Evolutionary conservation across 2,329 filamentous ascomycete genomes (phyloP).

Genomic region (Microdochium bolleyi): DNA sequence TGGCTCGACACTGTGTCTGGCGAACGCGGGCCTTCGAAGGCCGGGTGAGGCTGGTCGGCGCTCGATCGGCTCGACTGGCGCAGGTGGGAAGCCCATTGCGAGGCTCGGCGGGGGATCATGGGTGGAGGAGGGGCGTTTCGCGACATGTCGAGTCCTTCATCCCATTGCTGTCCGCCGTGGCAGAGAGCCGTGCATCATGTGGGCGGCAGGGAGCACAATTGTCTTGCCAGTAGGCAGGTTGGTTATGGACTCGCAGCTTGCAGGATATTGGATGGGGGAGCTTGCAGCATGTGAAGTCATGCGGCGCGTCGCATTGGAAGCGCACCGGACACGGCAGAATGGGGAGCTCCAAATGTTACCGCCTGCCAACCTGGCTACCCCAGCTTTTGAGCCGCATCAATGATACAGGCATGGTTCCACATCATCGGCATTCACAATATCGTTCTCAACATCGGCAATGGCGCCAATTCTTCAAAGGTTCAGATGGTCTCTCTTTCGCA

Average conservation of each 20-base stretch:
- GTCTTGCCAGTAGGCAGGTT: not conserved
- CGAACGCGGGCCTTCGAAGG: slow-evolving; percentile 29
- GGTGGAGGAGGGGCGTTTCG: slow-evolving; percentile 21
- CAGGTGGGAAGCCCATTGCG: slow-evolving; percentile 42
- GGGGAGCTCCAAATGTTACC: too few relatives aligned
- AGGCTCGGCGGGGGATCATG: slow-evolving; percentile 34
- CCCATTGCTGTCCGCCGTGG: not conserved
- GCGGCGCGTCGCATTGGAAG: too few relatives aligned
- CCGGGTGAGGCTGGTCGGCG: slow-evolving; percentile 28
- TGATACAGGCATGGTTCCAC: not conserved
- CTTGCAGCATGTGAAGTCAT: too few relatives aligned
- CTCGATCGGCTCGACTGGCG: slow-evolving; percentile 42
- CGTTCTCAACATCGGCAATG: not conserved
- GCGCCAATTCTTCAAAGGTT: too few relatives aligned
- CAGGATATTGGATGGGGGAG: too few relatives aligned
- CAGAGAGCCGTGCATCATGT: not conserved
- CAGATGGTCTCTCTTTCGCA: too few relatives aligned
- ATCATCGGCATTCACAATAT: not conserved
- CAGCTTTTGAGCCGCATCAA: too few relatives aligned
- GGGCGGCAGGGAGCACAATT: not conserved
- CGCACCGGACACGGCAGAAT: too few relatives aligned
- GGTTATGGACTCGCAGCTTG: too few relatives aligned
- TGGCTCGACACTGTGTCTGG: slow-evolving; percentile 41
- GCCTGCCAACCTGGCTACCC: too few relatives aligned
- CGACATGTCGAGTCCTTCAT: slow-evolving; percentile 15